Evolutionary conservation across 2,329 filamentous ascomycete genomes (phyloP), one percentile per base, ranked within the genome.

Genomic region (Trichoderma sp.): DNA sequence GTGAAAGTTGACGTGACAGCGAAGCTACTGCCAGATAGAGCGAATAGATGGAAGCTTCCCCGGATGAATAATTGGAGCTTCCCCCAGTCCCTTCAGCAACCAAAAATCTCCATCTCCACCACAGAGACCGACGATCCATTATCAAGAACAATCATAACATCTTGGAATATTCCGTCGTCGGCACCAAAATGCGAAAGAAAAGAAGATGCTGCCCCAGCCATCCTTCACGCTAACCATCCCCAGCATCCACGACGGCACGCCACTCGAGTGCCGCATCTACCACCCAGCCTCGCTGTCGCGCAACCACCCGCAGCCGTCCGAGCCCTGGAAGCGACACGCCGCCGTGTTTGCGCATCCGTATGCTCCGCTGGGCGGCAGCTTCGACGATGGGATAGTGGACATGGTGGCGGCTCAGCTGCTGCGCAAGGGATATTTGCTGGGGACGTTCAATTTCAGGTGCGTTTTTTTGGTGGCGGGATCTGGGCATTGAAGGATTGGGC

Each of bases 381-480:
- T 88, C 73, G 91, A 98, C 74, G 93, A 98, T 74, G 84, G 85
- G 0, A 83, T 97, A 0, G 89, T 98, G 1, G 82, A 85, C n/a
- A 80, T 86, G 9, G 78, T 90, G 3, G 86, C 85, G 0, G 79
- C 80, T 2, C 83, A 89, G 65, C 80, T 96, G 52, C 75, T 96
- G n/a, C 79, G 83, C 5, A 78, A 82, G 60, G 91, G 91, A 1
- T 96, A 87, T 72, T 75, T 96, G 1, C 90, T 97, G 2, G 89
- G 85, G 7, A 96, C 92, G 0, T 97, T 98, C 77, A 97, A 98
- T 73, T 97, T 98, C 75, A 85, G 93, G 90, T 93, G 79, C 60
- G 77, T 48, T 17, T 45, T 4, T n/a, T 39, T n/a, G n/a, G 55
- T 10, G 41, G 58, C 47, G 39, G 19, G 19, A 15, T 4, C 12